A percentile compares a stretch with the other conserved stretches of the same genome.
These are phyloP conservation scores for Apiotrichum siamense DNA, from an alignment of 1,284 basidiomycete genomes.

Conservation along the genomic window DNA sequence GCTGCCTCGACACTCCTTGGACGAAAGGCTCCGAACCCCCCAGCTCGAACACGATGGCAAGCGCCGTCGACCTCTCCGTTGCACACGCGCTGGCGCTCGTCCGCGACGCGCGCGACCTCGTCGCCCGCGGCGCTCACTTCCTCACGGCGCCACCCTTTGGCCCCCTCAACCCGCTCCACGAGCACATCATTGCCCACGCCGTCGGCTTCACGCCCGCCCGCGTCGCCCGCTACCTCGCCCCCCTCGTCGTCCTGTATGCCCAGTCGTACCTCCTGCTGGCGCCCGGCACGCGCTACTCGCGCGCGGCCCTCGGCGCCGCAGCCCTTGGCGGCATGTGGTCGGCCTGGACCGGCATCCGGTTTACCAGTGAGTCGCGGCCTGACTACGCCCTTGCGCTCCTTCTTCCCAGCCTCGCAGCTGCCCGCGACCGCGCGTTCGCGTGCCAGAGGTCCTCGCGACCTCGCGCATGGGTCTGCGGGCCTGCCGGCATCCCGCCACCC, in stretches of 20 bases:
- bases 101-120: not conserved
- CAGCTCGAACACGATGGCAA: not conserved
- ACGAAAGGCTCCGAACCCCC: too few relatives aligned
- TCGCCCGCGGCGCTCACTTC: not conserved
- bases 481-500: too few relatives aligned
- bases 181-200: slow-evolving; percentile 4
- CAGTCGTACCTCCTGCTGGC: slow-evolving; percentile 26
- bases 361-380: slow-evolving; percentile 24
- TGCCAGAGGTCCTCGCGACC: too few relatives aligned
- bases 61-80: not conserved
- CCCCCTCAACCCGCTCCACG: slow-evolving; percentile 3
- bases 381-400: too few relatives aligned
- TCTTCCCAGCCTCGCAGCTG: not conserved
- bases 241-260: slow-evolving; percentile 2
- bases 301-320: slow-evolving; percentile 22
- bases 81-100: too few relatives aligned
- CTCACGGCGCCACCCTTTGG: slow-evolving; percentile 8
- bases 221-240: not conserved
- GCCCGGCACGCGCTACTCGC: slow-evolving; percentile 21
- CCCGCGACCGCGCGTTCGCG: too few relatives aligned
- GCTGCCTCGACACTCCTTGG: too few relatives aligned
- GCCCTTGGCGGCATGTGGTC: slow-evolving; percentile 18
- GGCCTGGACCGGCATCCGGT: slow-evolving; percentile 22
- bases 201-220: not conserved
- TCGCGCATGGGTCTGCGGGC: too few relatives aligned